Percentiles rank a stretch among this genome's conserved stretches.
Evolutionary conservation across 352 stramenopile genomes (phyloP).

Genomic region (Peronosclerospora sorghi): DNA sequence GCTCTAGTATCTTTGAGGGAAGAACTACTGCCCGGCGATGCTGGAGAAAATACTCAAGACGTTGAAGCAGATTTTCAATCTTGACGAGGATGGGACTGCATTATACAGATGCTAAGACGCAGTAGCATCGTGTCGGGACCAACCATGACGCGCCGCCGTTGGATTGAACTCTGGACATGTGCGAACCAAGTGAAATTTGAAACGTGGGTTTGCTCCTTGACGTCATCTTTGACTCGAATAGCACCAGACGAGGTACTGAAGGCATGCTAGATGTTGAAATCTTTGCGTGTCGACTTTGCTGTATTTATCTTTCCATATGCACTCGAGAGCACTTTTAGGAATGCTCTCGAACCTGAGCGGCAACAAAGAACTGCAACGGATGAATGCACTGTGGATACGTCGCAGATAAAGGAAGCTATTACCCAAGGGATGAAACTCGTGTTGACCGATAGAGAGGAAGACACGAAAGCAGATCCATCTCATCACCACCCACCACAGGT

Average conservation of each 20-base stretch:
- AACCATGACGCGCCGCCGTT: conserved; percentile 9
- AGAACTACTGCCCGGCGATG: conserved; percentile 14
- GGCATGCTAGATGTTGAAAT: conserved; percentile 28
- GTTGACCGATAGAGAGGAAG: conserved; percentile 10
- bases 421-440: conserved; percentile 38
- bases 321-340: conserved; percentile 29
- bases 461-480: background rate
- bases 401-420: conserved; percentile 13
- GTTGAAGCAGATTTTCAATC: conserved; percentile 35
- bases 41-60: conserved; percentile 35
- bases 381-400: background rate
- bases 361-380: background rate
- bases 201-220: conserved; percentile 47
- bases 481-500: conserved; percentile 33
- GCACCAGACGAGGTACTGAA: conserved; percentile 40
- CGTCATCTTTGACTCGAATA: conserved; percentile 25
- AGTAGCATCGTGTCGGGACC: background rate
- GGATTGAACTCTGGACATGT: conserved; percentile 33
- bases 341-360: conserved; percentile 1
- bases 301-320: conserved; percentile 72
- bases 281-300: conserved; percentile 41
- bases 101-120: conserved; percentile 38
- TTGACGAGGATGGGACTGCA: conserved; percentile 24
- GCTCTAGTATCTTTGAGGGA: conserved; percentile 58
- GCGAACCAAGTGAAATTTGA: conserved; percentile 29